A percentile compares a stretch with the other conserved stretches of the same genome.
Conservation (phyloP, 768 basidiomycete species). For the Termitomyces sp. region DNA sequence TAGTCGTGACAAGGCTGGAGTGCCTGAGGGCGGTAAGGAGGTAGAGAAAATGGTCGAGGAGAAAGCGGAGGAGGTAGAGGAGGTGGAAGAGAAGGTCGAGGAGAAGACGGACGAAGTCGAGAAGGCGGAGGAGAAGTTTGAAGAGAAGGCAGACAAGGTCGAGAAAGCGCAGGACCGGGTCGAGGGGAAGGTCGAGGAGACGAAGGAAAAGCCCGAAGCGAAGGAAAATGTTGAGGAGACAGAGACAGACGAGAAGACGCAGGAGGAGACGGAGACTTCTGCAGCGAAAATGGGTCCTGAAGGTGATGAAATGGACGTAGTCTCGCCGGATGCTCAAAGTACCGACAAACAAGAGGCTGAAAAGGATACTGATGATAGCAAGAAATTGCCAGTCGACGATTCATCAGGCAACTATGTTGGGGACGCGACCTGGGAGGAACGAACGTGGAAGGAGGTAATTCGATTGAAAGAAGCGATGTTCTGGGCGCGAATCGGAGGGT, state of each 20-base stretch:
- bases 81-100: neutral
- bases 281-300: neutral
- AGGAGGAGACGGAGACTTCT: neutral
- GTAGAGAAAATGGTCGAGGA: neutral
- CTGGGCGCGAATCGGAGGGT: slow-evolving; percentile 72
- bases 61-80: neutral
- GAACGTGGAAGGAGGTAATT: slow-evolving; percentile 77
- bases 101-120: slow-evolving; percentile 1
- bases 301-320: neutral
- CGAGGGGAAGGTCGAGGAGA: neutral
- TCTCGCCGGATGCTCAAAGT: neutral
- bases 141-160: slow-evolving; percentile 5
- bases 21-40: slow-evolving; percentile 1
- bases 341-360: slow-evolving; percentile 3
- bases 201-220: slow-evolving; percentile 1
- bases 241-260: neutral
- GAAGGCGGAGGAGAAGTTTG: neutral
- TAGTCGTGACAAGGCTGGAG: neutral
- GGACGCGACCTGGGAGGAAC: slow-evolving; percentile 79
- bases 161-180: neutral
- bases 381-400: slow-evolving; percentile 19
- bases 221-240: slow-evolving; percentile 6
- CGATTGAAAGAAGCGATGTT: slow-evolving; percentile 81
- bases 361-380: slow-evolving; percentile 9
- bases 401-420: slow-evolving; percentile 46